These are phyloP conservation scores for Isoetes engelmannii DNA, from an alignment of 83 land plant genomes.

Conservation along the genomic window DNA sequence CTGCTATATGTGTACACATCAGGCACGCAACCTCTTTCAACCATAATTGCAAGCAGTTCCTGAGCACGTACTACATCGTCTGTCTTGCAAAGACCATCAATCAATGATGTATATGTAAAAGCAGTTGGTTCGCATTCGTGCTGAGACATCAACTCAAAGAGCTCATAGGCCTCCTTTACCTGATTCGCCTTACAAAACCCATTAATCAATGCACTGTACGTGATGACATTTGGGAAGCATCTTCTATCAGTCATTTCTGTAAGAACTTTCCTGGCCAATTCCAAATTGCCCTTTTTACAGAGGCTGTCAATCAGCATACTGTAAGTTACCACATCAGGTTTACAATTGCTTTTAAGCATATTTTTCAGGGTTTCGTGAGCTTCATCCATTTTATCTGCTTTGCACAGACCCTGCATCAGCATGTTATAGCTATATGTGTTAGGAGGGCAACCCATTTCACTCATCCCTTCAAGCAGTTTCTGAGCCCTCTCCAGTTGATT, in stretches of 20 bases:
- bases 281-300: slow-evolving; percentile 18
- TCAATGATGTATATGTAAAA: too few species aligned
- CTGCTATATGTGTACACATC: too few species aligned
- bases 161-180: slow-evolving; percentile 32
- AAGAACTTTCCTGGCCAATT: slow-evolving; percentile 28
- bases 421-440: slow-evolving; percentile 8
- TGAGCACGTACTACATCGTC: too few species aligned
- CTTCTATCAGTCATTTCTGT: slow-evolving; percentile 25
- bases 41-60: too few species aligned
- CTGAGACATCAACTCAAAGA: slow-evolving; percentile 32
- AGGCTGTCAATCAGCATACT: slow-evolving; percentile 33
- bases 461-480: slow-evolving; percentile 15
- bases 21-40: too few species aligned
- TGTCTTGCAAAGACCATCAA: too few species aligned
- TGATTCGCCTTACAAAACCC: slow-evolving; percentile 36
- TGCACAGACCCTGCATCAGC: slow-evolving; percentile 45
- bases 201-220: slow-evolving; percentile 45
- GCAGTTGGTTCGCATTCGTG: too few species aligned
- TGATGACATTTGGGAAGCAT: slow-evolving; percentile 30
- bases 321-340: slow-evolving; percentile 31
- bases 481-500: not conserved
- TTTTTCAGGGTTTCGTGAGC: slow-evolving; percentile 26
- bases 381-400: slow-evolving; percentile 32
- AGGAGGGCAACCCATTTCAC: slow-evolving; percentile 8
- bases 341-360: slow-evolving; percentile 30